A percentile compares a stretch with the other conserved stretches of the same genome.
phyloP scores from a whole-genome alignment of 2,329 filamentous ascomycete genomes.

The Fusarium sp. region DNA sequence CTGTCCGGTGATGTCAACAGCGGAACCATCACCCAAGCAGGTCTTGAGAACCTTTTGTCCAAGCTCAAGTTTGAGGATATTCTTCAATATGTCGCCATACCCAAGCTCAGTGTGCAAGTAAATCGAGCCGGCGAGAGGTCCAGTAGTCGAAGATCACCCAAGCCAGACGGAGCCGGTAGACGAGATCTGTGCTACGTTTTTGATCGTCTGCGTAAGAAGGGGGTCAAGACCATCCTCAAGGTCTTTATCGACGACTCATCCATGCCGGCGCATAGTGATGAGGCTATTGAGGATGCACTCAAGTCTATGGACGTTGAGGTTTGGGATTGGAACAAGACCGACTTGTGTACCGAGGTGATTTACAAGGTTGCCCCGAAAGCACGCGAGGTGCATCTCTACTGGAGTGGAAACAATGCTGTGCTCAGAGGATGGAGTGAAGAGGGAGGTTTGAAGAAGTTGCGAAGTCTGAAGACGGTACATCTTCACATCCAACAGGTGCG shows the following conservation, averaged over 20 bases:
- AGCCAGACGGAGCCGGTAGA: background rate
- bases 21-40: background rate
- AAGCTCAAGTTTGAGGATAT: conserved; percentile 11
- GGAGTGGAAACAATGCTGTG: conserved; percentile 13
- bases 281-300: conserved; percentile 15
- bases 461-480: background rate
- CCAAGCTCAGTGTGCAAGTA: background rate
- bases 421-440: conserved; percentile 17
- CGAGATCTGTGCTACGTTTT: conserved; percentile 3
- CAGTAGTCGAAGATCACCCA: background rate
- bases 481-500: conserved; percentile 8
- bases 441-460: conserved; percentile 1
- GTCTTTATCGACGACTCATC: conserved; percentile 7
- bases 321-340: conserved; percentile 21
- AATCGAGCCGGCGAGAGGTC: background rate
- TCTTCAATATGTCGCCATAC: conserved; percentile 17
- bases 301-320: conserved; percentile 1
- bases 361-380: background rate
- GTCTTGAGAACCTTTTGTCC: background rate
- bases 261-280: conserved; percentile 8
- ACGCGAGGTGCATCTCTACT: conserved; percentile 11
- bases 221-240: background rate
- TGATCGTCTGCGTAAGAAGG: background rate
- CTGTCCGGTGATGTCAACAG: background rate
- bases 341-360: conserved; percentile 18